Evolutionary conservation across 2,329 filamentous ascomycete genomes (phyloP), one percentile per base, ranked within the genome.

Genomic region (Ophiognomonia clavigignenti-juglandacearum): DNA sequence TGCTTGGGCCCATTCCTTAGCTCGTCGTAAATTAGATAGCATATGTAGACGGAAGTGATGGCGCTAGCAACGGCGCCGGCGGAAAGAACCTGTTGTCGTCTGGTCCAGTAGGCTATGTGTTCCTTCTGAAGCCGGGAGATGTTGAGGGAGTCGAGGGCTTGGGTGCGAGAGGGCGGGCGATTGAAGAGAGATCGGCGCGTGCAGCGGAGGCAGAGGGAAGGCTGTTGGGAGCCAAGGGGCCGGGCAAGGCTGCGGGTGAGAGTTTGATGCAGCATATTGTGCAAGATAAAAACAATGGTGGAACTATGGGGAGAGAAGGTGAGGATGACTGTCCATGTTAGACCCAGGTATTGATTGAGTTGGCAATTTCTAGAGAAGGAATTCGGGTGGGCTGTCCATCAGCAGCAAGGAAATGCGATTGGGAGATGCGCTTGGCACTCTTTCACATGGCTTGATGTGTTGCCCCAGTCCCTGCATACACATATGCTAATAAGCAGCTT

Each of bases 21-120:
- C 35, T 66, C 66, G 50, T 67, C 52, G 56, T 71, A 74, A 35
- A 80, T 68, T 59, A 77, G 77, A 61, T 65, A 77, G 9, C 68
- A 70, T 4, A 75, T 75, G 61, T 76, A 79, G 50, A 69, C 57
- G 56, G 73, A 71, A 20, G 73, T 72, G 26, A 77, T 59, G 48
- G 74, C 56, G 24, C 78, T 74, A 5, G 74, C 71, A 10, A 75
- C 53, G 18, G 71, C 67, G 18, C 78, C 78, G 14, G 69, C 70
- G 16, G 71, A 60, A 9, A 81, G 68, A 54, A 80, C 80, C 11
- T 71, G 69, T 4, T 66, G 74, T 32, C 75, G 70, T 47, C 73
- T 71, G 24, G 66, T 64, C 52, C 79, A 66, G 59, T 80, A 79
- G 41, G 77, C 67, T 43, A 68, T 64, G 11, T 71, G 65, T 48